A percentile compares a stretch with the other conserved stretches of the same genome.
Conservation (phyloP, 2,329 filamentous ascomycete genomes). For the Pseudocercospora eumusae region DNA sequence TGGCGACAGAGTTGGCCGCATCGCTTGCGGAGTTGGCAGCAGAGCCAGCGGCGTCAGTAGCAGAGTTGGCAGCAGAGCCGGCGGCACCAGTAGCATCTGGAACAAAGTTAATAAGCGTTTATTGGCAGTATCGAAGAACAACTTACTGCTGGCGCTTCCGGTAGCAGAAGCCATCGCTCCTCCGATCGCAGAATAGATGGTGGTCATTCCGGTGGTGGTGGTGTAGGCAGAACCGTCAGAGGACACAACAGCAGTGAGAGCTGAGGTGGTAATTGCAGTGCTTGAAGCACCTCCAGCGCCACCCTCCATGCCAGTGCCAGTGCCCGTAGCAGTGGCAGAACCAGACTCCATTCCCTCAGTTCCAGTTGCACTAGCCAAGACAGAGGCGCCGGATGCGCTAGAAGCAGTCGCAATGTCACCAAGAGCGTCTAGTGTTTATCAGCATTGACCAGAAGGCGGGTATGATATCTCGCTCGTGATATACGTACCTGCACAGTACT, state of each 20-base stretch:
- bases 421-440: conserved; percentile 20
- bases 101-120: neutral
- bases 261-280: conserved; percentile 35
- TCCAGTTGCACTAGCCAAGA: conserved; percentile 18
- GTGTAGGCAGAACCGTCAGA: conserved; percentile 35
- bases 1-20: conserved; percentile 19
- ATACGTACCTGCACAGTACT: conserved; percentile 38
- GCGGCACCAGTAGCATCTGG: conserved; percentile 15
- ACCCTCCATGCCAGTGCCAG: neutral
- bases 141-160: conserved; percentile 22
- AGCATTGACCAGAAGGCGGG: conserved; percentile 6
- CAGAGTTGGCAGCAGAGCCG: conserved; percentile 20
- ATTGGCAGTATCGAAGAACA: neutral
- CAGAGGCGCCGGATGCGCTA: conserved; percentile 24
- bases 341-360: conserved; percentile 16
- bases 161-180: conserved; percentile 23
- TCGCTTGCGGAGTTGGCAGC: conserved; percentile 17
- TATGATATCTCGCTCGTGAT: neutral
- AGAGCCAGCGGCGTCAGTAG: conserved; percentile 17
- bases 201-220: conserved; percentile 40
- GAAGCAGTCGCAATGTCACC: conserved; percentile 25
- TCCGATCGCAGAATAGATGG: conserved; percentile 34
- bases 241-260: conserved; percentile 37
- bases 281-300: conserved; percentile 8
- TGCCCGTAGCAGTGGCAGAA: conserved; percentile 18